Evolutionary conservation across 2,329 filamentous ascomycete genomes (phyloP).

Genomic region (Colletotrichum sp.): DNA sequence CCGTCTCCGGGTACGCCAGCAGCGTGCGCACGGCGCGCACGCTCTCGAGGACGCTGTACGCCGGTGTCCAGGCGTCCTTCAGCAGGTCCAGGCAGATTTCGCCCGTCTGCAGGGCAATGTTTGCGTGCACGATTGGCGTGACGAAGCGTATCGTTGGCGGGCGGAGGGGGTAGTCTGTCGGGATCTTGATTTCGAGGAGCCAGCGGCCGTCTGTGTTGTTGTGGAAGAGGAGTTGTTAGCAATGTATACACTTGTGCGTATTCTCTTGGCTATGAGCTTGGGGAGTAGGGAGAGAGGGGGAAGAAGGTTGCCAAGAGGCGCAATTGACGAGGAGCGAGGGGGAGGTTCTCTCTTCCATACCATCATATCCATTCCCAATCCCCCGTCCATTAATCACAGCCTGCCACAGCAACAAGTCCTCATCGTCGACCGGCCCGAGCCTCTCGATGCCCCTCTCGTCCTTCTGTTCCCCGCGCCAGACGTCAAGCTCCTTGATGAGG

Average conservation of each 20-base stretch:
- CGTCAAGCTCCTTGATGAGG: conserved; percentile 62
- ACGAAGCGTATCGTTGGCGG: conserved; percentile 81
- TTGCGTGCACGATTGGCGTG: conserved; percentile 88
- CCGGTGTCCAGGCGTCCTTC: conserved; percentile 79
- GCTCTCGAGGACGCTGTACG: conserved; percentile 80
- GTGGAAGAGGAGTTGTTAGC: not conserved
- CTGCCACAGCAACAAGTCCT: conserved; percentile 63
- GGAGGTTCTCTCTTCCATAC: conserved; percentile 37
- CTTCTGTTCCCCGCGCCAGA: conserved; percentile 53
- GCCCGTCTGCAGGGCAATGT: conserved; percentile 73
- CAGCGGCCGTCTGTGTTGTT: conserved; percentile 69
- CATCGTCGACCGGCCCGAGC: conserved; percentile 58
- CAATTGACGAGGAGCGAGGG: not conserved
- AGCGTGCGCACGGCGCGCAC: conserved; percentile 76
- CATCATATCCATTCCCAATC: conserved; percentile 61
- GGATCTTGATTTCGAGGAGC: conserved; percentile 80
- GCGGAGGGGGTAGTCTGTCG: conserved; percentile 76
- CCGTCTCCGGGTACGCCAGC: conserved; percentile 69
- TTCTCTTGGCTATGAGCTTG: not conserved
- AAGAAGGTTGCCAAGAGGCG: not conserved
- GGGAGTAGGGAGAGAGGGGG: not conserved
- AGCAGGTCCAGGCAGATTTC: conserved; percentile 95
- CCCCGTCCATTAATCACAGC: conserved; percentile 65
- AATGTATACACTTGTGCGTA: not conserved
- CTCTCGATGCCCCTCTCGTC: conserved; percentile 62